Percentiles rank a stretch among this genome's conserved stretches.
These are phyloP conservation scores for Corylus heterophylla DNA, from an alignment of 306 rosid species.

Conservation along the genomic window DNA sequence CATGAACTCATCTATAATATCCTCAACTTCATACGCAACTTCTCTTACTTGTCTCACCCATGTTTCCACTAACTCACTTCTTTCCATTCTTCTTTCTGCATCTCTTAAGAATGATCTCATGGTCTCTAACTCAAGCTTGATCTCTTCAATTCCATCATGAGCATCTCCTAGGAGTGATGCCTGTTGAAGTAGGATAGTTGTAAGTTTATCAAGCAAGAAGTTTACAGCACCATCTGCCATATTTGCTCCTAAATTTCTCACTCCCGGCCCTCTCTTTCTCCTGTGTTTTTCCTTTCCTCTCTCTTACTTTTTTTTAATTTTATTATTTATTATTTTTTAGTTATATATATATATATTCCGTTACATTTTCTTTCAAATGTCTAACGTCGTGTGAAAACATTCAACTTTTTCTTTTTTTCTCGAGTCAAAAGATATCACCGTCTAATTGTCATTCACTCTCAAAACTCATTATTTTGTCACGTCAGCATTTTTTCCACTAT, in stretches of 20 bases:
- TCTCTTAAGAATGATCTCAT: constrained; percentile 7
- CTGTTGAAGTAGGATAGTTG: neutral
- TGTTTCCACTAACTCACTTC: neutral
- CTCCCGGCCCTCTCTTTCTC: neutral
- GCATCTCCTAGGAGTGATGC: neutral
- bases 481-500: no score
- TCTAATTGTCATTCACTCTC: no score
- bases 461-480: no score
- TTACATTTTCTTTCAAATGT: no score
- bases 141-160: neutral
- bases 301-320: neutral
- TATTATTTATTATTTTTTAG: no score
- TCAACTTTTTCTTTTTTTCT: no score
- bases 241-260: neutral
- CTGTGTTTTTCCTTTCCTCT: neutral
- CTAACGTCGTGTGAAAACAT: no score
- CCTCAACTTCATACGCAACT: constrained; percentile 10
- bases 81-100: constrained; percentile 1
- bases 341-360: no score
- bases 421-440: no score
- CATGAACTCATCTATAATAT: neutral
- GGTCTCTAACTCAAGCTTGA: constrained; percentile 6
- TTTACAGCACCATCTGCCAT: neutral
- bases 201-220: neutral
- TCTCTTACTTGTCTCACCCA: constrained; percentile 11